Base-by-base conservation (phyloP, 164 flowering plant species). In the Platanus orientalis region DNA sequence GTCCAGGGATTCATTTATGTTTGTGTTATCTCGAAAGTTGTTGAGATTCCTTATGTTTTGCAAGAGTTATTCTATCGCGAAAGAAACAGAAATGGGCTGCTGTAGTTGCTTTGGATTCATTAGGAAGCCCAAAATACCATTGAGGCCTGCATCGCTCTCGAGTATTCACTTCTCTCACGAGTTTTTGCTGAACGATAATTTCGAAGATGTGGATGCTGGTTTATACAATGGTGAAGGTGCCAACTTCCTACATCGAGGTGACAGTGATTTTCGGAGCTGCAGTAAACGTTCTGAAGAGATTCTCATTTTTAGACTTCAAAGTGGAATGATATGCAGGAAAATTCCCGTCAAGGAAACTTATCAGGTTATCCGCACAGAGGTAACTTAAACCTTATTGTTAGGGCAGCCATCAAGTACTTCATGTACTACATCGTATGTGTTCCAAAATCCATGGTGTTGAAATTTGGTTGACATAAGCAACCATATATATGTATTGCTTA, bases 271-370 rank as follows among this genome's bases (percentile, higher is more conserved):
- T 3, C 42, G 1, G 13, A 36, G 4, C 12, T 14, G 42, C 12
- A 36, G 42, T 36, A 36, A 36, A 14, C 42, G 42, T 3, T 7
- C 42, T 7, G 42, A 36, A 36, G 42, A 36, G 12, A 36, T 36
- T 36, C 5, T 36, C 42, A 3, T 7, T 10, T 36, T 36, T 7
- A 36, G 42, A 36, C 42, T 36, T 14, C 42, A 36, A 36, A 36
- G 42, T 36, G 42, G 42, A 7, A 36, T 1, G 5, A 78, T 87
- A 68, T 95, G 99, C 77, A 79, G 97, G 76, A 85, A 84, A 62
- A 66, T 76, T 70, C 96, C 92, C 30, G 99, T 90, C 47, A 95
- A 87, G 75, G 97, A 86, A 70, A 92, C 99, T 11, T 60, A 72
- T 66, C 71, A 57, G 59, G 66, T 85, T 58, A 64, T 82, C 29